phyloP scores from a whole-genome alignment of 2,329 filamentous ascomycete genomes.

The Volutella citrinella region DNA sequence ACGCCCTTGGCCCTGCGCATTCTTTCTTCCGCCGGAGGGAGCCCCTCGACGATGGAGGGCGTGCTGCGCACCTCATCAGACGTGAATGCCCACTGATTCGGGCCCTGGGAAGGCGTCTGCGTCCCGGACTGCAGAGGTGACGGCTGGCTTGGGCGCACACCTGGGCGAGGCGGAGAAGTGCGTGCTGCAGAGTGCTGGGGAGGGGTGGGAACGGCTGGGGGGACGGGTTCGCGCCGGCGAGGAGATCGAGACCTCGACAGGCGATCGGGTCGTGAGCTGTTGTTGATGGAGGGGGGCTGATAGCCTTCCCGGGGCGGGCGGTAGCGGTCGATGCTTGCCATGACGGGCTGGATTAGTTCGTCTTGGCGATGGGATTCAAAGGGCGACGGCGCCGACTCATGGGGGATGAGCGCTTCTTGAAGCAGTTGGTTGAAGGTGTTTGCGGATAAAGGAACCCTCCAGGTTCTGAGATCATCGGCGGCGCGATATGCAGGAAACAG shows the following conservation, averaged over 20 bases:
- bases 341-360: conserved; percentile 30
- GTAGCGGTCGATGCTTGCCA: conserved; percentile 61
- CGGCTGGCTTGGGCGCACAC: conserved; percentile 39
- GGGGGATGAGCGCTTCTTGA: conserved; percentile 11
- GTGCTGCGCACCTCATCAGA: conserved; percentile 77
- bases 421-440: conserved; percentile 7
- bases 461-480: too few species aligned
- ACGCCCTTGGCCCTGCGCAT: conserved; percentile 83
- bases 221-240: conserved; percentile 49
- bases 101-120: conserved; percentile 33
- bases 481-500: too few species aligned
- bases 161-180: conserved; percentile 52
- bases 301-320: conserved; percentile 56
- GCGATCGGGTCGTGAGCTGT: conserved; percentile 38
- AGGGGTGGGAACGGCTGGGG: conserved; percentile 60
- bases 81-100: conserved; percentile 84
- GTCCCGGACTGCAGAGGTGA: conserved; percentile 41
- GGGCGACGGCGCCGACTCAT: conserved; percentile 22
- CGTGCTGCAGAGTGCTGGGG: conserved; percentile 53
- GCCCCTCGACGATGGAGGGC: conserved; percentile 80
- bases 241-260: conserved; percentile 48
- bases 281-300: conserved; percentile 48
- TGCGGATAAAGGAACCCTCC: too few species aligned
- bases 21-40: conserved; percentile 74
- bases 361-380: conserved; percentile 18